These are phyloP conservation scores for Diutina sp. DNA, from an alignment of 1,139 yeast genomes.

Conservation along the genomic window DNA sequence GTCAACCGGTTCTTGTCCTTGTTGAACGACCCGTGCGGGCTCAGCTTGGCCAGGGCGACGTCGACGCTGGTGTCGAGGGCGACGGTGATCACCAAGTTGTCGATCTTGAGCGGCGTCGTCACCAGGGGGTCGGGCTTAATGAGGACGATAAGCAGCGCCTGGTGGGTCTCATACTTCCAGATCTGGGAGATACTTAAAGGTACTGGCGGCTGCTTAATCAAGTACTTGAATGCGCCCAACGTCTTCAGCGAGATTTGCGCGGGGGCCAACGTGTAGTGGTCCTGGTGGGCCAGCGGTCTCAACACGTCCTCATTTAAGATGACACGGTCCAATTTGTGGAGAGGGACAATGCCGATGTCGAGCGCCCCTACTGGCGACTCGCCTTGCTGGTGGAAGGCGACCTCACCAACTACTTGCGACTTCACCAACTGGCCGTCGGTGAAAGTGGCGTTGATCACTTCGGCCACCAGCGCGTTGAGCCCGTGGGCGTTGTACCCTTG, in stretches of 20 bases:
- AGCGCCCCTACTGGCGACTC: conserved; percentile 8
- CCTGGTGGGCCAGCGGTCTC: conserved; percentile 11
- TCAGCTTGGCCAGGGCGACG: conserved; percentile 65
- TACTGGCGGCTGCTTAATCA: conserved; percentile 29
- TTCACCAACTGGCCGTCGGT: conserved; percentile 48
- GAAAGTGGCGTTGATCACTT: conserved; percentile 63
- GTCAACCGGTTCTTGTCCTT: conserved; percentile 75
- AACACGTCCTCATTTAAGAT: conserved; percentile 32
- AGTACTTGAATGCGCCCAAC: conserved; percentile 64
- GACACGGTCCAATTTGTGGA: conserved; percentile 20
- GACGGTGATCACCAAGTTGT: conserved; percentile 60
- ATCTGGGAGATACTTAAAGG: conserved; percentile 72
- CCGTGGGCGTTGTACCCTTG: conserved; percentile 19
- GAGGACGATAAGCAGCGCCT: conserved; percentile 73
- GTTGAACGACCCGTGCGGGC: conserved; percentile 84
- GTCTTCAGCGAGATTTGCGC: conserved; percentile 39
- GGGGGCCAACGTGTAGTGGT: conserved; percentile 19
- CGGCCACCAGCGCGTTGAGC: conserved; percentile 67
- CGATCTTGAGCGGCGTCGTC: conserved; percentile 5
- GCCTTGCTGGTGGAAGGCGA: conserved; percentile 53
- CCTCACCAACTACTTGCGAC: conserved; percentile 63
- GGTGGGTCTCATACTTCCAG: conserved; percentile 81
- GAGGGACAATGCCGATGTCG: conserved; percentile 13
- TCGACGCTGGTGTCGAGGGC: conserved; percentile 31
- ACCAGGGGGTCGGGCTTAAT: conserved; percentile 44